Percentiles rank a stretch among this genome's conserved stretches.
Evolutionary conservation across 768 basidiomycete genomes (phyloP).

Genomic region (Podaxis carcinomalis): DNA sequence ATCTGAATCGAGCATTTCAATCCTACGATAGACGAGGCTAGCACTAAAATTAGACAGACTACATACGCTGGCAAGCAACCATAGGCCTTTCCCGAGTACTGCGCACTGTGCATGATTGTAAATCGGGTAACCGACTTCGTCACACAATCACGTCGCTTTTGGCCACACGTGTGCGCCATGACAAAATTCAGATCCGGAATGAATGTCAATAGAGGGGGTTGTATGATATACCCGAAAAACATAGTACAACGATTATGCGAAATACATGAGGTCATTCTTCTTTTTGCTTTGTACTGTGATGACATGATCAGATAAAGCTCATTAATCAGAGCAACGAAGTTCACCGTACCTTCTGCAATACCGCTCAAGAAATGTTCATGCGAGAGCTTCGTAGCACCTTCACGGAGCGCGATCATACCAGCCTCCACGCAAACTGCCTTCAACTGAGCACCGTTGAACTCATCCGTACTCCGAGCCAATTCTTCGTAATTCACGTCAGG

Average conservation of each 20-base stretch:
- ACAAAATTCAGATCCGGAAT: neutral
- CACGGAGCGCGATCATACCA: slow-evolving; percentile 96
- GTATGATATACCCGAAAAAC: neutral
- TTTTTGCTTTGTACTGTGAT: slow-evolving; percentile 94
- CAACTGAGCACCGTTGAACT: slow-evolving; percentile 96
- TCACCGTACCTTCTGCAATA: slow-evolving; percentile 70
- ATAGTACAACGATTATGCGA: slow-evolving; percentile 50
- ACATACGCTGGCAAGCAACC: neutral
- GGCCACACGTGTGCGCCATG: neutral
- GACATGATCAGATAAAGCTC: slow-evolving; percentile 17
- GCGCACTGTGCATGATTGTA: too few relatives aligned
- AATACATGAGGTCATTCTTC: slow-evolving; percentile 97
- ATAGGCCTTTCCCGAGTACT: neutral
- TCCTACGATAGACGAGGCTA: neutral
- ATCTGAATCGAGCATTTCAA: neutral
- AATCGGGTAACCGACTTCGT: neutral
- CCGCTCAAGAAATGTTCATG: slow-evolving; percentile 97
- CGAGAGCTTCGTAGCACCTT: slow-evolving; percentile 82
- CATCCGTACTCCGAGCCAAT: slow-evolving; percentile 93
- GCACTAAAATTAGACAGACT: neutral
- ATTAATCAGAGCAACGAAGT: neutral
- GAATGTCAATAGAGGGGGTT: neutral
- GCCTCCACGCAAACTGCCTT: slow-evolving; percentile 99
- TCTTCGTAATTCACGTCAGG: slow-evolving; percentile 95
- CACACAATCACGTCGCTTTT: neutral